Conservation (phyloP, 768 basidiomycete species). For the Lactarius pseudohatsudake region DNA sequence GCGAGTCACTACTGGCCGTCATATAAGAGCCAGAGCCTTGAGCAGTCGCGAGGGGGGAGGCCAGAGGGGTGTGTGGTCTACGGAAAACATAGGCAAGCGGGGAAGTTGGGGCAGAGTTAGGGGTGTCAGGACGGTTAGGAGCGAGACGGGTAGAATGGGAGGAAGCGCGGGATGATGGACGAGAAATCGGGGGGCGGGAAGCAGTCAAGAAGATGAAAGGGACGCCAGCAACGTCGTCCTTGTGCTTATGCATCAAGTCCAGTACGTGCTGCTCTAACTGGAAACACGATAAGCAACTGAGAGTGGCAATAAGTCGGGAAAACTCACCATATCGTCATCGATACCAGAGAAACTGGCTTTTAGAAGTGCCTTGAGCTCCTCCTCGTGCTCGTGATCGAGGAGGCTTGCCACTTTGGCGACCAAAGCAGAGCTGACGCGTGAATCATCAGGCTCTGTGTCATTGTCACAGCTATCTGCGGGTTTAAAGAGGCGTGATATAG, state of each 20-base stretch:
- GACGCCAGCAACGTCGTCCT: constrained; percentile 79
- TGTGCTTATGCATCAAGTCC: constrained; percentile 94
- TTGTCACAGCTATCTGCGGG: constrained; percentile 56
- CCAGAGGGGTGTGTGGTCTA: constrained; percentile 75
- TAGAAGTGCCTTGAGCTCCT: constrained; percentile 75
- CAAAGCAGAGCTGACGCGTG: constrained; percentile 56
- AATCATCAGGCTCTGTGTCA: constrained; percentile 56
- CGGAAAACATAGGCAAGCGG: constrained; percentile 74
- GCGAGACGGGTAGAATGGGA: constrained; percentile 63
- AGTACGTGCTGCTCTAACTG: constrained; percentile 87
- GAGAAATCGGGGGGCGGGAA: constrained; percentile 73
- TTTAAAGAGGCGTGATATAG: constrained; percentile 72
- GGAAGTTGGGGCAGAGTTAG: constrained; percentile 70
- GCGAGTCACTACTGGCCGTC: constrained; percentile 50
- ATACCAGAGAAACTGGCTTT: constrained; percentile 61
- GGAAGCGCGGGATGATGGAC: constrained; percentile 79
- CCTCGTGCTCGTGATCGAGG: constrained; percentile 82
- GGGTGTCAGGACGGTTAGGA: constrained; percentile 70
- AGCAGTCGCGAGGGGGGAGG: constrained; percentile 70
- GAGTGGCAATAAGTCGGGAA: neutral
- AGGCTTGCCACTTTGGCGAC: constrained; percentile 71
- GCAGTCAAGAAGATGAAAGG: constrained; percentile 83
- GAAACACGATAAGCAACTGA: constrained; percentile 21
- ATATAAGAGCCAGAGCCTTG: constrained; percentile 56
- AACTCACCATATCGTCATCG: constrained; percentile 65